Evolutionary conservation across 177 flowering plant species (phyloP), one percentile per base, ranked within the genome.

Genomic region (Vitis hybrid): DNA sequence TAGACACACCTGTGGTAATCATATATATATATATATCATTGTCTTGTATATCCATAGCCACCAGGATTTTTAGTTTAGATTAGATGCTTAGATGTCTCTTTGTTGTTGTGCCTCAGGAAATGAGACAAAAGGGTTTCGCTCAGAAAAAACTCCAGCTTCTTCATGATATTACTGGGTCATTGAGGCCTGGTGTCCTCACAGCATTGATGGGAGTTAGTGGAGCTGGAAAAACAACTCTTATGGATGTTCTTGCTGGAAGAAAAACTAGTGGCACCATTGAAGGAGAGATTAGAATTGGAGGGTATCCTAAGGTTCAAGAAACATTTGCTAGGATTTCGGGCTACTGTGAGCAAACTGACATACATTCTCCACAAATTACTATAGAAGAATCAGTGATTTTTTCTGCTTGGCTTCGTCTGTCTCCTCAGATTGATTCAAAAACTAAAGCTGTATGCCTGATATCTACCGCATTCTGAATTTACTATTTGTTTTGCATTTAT

Each of bases 151-250:
- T 92, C 51, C 85, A 84, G 60, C 87, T 92, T 65, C 86, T 92
- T 16, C 60, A 68, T 2, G 90, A 84, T 67, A 77, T 92, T 29
- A 87, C 89, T 0, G 97, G 96, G 16, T 74, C 85, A 45, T 88
- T 92, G 56, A 81, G 85, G 67, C 97, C 97, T 53, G 93, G 96
- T 11, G 80, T 89, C 73, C 87, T 92, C 49, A 88, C 97, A 64
- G 97, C 97, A 48, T 76, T 92, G 70, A 87, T 92, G 94, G 97
- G 95, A 70, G 94, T 89, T 14, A 90, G 90, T 84, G 97, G 97
- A 59, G 95, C 95, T 59, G 97, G 96, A 49, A 92, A 92, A 76
- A 90, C 94, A 60, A 92, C 96, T 51, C 89, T 90, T 49, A 67
- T 92, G 73, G 97, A 92, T 76, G 97, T 90, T 58, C 87, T 92